These are phyloP conservation scores for Pythium plurisporium DNA, from an alignment of 352 stramenopile species.

Conservation along the genomic window DNA sequence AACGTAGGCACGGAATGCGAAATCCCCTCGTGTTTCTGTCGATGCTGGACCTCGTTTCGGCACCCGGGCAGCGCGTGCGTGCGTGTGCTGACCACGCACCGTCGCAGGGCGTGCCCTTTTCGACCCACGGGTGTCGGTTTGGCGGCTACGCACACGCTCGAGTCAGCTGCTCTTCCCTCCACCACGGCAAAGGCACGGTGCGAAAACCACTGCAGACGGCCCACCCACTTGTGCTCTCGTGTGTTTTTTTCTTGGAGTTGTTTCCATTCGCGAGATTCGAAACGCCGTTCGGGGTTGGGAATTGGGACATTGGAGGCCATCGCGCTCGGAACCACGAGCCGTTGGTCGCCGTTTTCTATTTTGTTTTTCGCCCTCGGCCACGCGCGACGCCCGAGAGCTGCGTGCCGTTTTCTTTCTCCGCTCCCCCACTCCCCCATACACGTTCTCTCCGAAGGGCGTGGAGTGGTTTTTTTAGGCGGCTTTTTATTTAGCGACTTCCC, in stretches of 20 bases:
- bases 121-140: constrained; percentile 5
- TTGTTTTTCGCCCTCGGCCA: constrained; percentile 14
- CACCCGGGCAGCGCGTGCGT: constrained; percentile 5
- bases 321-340: not conserved
- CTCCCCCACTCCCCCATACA: no score
- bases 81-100: constrained; percentile 1
- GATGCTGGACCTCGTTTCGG: constrained; percentile 7
- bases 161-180: constrained; percentile 8
- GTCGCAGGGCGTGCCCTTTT: not conserved
- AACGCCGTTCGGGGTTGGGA: no score
- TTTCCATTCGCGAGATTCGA: not conserved
- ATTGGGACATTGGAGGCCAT: no score
- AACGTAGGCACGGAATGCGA: constrained; percentile 8
- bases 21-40: not conserved
- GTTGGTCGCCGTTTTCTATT: constrained; percentile 11
- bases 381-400: constrained; percentile 6
- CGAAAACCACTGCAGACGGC: constrained; percentile 7
- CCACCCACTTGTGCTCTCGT: not conserved
- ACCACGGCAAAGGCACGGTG: not conserved
- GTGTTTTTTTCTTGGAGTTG: not conserved
- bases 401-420: constrained; percentile 1
- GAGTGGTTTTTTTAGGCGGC: not conserved
- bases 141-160: not conserved
- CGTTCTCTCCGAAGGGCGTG: no score
- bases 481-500: constrained; percentile 16